Percentiles rank a stretch among this genome's conserved stretches.
These are phyloP conservation scores for Boletus pseudopeckii DNA, from an alignment of 768 basidiomycete genomes.

Conservation along the genomic window DNA sequence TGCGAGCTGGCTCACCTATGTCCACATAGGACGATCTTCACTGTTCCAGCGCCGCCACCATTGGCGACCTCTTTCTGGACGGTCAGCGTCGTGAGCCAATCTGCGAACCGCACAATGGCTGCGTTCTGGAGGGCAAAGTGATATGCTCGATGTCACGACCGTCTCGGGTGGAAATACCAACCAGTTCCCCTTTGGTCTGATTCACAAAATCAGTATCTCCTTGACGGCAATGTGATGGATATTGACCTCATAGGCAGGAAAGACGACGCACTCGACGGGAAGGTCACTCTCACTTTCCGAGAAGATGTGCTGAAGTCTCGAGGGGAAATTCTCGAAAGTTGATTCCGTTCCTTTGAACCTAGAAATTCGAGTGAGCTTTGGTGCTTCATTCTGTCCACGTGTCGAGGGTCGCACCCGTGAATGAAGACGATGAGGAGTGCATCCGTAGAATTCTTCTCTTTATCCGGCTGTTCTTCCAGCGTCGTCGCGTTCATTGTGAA, in stretches of 20 bases:
- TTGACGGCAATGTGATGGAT: slow-evolving; percentile 2
- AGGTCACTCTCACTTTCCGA: slow-evolving; percentile 57
- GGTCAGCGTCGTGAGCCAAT: slow-evolving; percentile 88
- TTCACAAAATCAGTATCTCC: slow-evolving; percentile 12
- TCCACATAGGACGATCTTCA: slow-evolving; percentile 83
- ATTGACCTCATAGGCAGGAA: slow-evolving; percentile 83
- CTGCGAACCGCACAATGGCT: slow-evolving; percentile 82
- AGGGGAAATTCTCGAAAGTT: slow-evolving; percentile 77
- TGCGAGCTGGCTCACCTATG: slow-evolving; percentile 57
- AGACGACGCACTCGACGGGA: slow-evolving; percentile 70
- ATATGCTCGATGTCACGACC: background rate
- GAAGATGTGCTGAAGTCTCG: slow-evolving; percentile 73
- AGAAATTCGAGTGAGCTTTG: slow-evolving; percentile 1
- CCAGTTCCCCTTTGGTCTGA: slow-evolving; percentile 88
- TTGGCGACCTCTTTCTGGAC: slow-evolving; percentile 80
- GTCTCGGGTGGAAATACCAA: slow-evolving; percentile 36
- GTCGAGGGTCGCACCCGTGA: slow-evolving; percentile 55
- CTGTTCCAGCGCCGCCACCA: slow-evolving; percentile 69
- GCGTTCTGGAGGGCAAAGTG: slow-evolving; percentile 48
- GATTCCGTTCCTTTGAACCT: slow-evolving; percentile 63
- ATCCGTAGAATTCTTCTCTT: slow-evolving; percentile 27
- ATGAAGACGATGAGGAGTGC: slow-evolving; percentile 70
- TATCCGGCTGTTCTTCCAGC: slow-evolving; percentile 6
- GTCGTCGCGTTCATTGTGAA: slow-evolving; percentile 12
- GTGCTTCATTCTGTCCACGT: background rate